Conservation (phyloP, 73 alveolate species). For the Diophrys sp. region DNA sequence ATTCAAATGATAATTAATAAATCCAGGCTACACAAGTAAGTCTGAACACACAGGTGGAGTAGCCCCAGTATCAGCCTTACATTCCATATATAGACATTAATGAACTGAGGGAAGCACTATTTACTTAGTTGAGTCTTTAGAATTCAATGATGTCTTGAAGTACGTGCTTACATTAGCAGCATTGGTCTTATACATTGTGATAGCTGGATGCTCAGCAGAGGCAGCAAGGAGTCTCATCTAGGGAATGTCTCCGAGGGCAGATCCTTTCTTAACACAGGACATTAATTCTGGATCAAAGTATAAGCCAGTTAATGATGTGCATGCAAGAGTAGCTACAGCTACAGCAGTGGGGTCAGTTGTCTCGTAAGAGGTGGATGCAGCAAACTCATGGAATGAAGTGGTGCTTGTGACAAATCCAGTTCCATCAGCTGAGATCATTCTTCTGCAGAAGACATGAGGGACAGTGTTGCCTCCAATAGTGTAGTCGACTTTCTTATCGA, state of each 20-base stretch:
- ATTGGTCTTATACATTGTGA: no score
- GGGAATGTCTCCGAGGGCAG: not conserved
- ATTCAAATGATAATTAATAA: no score
- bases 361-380: not conserved
- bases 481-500: not conserved
- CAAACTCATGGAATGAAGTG: not conserved
- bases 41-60: not conserved
- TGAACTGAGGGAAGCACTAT: not conserved
- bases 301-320: not conserved
- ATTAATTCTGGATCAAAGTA: not conserved
- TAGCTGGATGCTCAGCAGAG: not conserved
- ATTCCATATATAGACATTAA: not conserved
- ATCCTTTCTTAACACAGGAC: not conserved
- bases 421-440: not conserved
- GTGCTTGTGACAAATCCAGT: no score
- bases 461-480: no score
- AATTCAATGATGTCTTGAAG: no score
- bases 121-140: not conserved
- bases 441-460: not conserved
- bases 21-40: not conserved
- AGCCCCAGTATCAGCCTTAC: not conserved
- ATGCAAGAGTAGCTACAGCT: not conserved
- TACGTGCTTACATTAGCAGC: not conserved
- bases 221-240: not conserved
- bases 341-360: not conserved